Evolutionary conservation across 306 rosid species (phyloP), one percentile per base, ranked within the genome.

Genomic region (Citrullus amarus): DNA sequence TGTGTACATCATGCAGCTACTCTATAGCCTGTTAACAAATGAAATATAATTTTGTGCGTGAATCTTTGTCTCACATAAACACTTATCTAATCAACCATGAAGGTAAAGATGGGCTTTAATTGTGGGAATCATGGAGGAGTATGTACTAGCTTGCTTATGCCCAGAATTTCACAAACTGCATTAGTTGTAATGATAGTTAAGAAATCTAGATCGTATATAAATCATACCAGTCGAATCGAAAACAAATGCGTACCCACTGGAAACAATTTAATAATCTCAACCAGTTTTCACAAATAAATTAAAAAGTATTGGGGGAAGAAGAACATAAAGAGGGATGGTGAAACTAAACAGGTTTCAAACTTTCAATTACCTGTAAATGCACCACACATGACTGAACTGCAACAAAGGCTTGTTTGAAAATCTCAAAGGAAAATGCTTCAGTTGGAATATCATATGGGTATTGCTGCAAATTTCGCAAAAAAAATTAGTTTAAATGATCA

Each of bases 371-470:
- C 97, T 95, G 99, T 82, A 95, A 87, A 91, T 95, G 99, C 83
- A 95, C 99, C 39, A 95, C 99, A 76, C 97, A 95, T 28, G 97
- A 95, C 86, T 95, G 99, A 86, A 95, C 90, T 5, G 96, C 99
- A 82, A 93, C 99, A 66, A 95, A 95, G 81, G 99, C 97, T 88
- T 95, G 99, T 83, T 92, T 92, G 89, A 95, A 95, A 81, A 95
- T 95, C 83, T 92, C 96, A 79, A 88, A 95, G n/a, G 97, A 76
- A 87, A 95, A 95, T 48, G 99, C 99, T 85, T 95, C 99, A 0
- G 99, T 92, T 39, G 99, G 99, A 83, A 91, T 90, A 77, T 95
- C 99, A 80, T 87, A 92, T 28, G 99, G 99, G 81, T 95, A 95
- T 95, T 95, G 99, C 99, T 95, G 93, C 81, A 85, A 80, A 57